A percentile compares a stretch with the other conserved stretches of the same genome.
These are phyloP conservation scores for Penicillium sp. DNA, from an alignment of 2,329 filamentous ascomycete genomes.

Conservation along the genomic window DNA sequence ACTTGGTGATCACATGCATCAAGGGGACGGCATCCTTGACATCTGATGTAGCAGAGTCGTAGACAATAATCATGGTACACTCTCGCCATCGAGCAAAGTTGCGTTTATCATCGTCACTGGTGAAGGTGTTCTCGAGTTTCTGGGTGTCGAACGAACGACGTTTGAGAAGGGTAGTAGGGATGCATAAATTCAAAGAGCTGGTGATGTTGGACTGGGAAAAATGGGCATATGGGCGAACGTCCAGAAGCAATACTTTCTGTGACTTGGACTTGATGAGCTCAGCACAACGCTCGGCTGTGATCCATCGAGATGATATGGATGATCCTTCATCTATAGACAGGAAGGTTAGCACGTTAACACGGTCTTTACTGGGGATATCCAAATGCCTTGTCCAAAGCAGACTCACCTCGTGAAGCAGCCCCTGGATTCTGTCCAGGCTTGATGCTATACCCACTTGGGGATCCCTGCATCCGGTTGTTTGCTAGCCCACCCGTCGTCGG, in stretches of 20 bases:
- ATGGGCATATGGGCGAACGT: conserved; percentile 85
- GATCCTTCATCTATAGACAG: conserved; percentile 1
- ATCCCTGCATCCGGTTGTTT: conserved; percentile 9
- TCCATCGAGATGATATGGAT: conserved; percentile 38
- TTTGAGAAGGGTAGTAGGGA: conserved; percentile 92
- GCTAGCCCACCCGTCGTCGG: neutral
- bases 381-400: neutral
- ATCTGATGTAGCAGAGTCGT: conserved; percentile 78
- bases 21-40: conserved; percentile 81
- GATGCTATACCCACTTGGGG: conserved; percentile 2
- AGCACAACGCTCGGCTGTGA: conserved; percentile 62
- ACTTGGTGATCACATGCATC: conserved; percentile 91
- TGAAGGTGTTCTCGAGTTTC: conserved; percentile 87
- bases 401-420: conserved; percentile 22
- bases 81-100: conserved; percentile 79
- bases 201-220: conserved; percentile 76
- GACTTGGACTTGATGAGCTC: conserved; percentile 60
- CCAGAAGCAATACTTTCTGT: conserved; percentile 73
- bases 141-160: conserved; percentile 86
- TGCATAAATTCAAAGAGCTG: conserved; percentile 89
- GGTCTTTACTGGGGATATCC: neutral
- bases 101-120: conserved; percentile 69
- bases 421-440: conserved; percentile 8
- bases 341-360: conserved; percentile 10
- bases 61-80: conserved; percentile 80